Evolutionary conservation across 768 basidiomycete genomes (phyloP), one percentile per base, ranked within the genome.

Genomic region (Tephrocybe sp.): DNA sequence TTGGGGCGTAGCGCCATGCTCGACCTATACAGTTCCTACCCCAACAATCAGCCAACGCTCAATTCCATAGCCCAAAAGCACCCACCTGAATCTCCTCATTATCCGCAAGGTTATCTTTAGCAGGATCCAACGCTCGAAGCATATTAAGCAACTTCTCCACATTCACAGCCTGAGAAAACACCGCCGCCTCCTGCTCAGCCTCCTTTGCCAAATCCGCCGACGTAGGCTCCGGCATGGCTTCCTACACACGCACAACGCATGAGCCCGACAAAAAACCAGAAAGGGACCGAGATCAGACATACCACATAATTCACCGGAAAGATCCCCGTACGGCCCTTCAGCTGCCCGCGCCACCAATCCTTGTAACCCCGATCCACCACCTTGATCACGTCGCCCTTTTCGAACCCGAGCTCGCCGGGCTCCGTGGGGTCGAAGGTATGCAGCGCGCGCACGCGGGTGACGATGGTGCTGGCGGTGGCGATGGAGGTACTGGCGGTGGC

Each of bases 261-360:
- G 5, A 11, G 3, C 12, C 4, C 24, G 41, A 26, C 38, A 34
- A 42, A 30, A 30, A 37, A 30, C 42, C 25, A 45, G 26, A 32
- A 38, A 36, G 32, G 52, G 35, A 52, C 22, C n/a, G 31, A 52
- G 30, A 42, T 9, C 27, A 30, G 21, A 78, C 86, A 6, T 59
- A 91, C 92, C 58, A 98, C 92, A 71, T 98, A 97, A 65, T 96
- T 97, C 16, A 96, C 92, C 0, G 96, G 96, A 68, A 98, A 98
- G 39, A 98, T 98, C 36, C 93, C 93, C 2, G 93, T 92, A 50
- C 89, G 73, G 0, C 92, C 94, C 61, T 84, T 89, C 37, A 95
- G 67, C 58, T 97, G 93, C 1, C 96, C 96, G 19, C 92, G 71
- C 92, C 94, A 98, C 96, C 96, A 98, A 63, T 97, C 93, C 59